A percentile compares a stretch with the other conserved stretches of the same genome.
Conservation (phyloP, 331 rosid genomes). For the Quercus phellos region DNA sequence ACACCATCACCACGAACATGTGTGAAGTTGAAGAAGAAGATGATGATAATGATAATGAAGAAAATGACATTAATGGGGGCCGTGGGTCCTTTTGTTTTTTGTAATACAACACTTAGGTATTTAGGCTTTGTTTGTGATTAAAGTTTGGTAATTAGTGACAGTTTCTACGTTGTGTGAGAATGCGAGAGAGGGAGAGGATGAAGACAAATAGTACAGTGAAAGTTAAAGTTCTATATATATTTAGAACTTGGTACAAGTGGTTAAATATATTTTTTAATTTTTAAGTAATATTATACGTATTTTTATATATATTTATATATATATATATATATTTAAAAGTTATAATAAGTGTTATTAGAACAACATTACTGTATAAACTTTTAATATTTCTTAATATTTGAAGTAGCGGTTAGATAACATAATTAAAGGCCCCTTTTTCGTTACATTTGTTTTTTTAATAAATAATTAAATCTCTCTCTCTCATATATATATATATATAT, state of each 20-base stretch:
- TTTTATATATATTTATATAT: rapidly evolving
- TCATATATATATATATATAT: too few species aligned
- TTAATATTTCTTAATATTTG: constrained; percentile 16
- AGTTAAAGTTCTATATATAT: constrained; percentile 49
- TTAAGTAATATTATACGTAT: rapidly evolving
- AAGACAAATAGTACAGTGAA: constrained; percentile 76
- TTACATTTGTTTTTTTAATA: constrained; percentile 23
- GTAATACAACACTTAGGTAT: constrained; percentile 7
- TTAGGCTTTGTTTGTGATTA: constrained; percentile 16
- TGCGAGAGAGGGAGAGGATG: constrained; percentile 32
- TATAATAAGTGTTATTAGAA: rapidly evolving
- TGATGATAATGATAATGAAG: constrained; percentile 37
- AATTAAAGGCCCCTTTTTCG: constrained; percentile 29
- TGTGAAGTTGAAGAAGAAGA: constrained; percentile 43
- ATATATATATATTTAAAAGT: rapidly evolving
- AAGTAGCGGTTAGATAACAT: constrained; percentile 48
- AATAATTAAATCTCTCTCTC: not conserved
- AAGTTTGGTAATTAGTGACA: constrained; percentile 17
- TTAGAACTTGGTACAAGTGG: rapidly evolving
- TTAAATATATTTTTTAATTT: too few species aligned
- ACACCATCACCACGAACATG: constrained; percentile 53
- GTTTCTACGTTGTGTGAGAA: constrained; percentile 14
- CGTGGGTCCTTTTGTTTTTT: constrained; percentile 23
- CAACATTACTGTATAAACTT: too few species aligned
- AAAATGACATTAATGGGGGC: constrained; percentile 14